Evolutionary conservation across 139 green algal species (phyloP).

Genomic region (Chlamydomonas sp.): DNA sequence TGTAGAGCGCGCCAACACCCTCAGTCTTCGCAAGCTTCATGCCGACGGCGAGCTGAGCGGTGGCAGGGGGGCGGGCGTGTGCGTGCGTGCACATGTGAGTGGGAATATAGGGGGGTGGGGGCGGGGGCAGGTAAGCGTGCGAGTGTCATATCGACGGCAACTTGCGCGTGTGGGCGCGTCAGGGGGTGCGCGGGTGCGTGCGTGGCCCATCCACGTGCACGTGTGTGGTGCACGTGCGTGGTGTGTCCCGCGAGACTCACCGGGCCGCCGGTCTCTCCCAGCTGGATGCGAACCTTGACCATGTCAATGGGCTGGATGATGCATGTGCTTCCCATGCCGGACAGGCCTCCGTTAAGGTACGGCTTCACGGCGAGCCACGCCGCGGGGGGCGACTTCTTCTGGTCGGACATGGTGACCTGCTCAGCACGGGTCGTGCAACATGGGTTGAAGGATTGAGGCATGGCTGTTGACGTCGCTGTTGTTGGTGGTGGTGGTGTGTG

Average conservation of each 20-base stretch:
- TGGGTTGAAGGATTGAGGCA: too few relatives aligned
- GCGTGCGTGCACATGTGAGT: too few relatives aligned
- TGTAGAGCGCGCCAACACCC: conserved; percentile 83
- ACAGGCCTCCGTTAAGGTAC: conserved; percentile 92
- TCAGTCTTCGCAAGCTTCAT: conserved; percentile 57
- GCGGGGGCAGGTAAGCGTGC: too few relatives aligned
- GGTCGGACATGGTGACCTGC: not conserved
- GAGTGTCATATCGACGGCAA: too few relatives aligned
- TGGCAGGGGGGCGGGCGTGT: not conserved
- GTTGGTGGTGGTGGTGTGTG: too few relatives aligned
- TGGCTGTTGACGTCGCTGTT: too few relatives aligned
- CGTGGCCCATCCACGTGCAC: not conserved
- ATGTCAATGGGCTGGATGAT: conserved; percentile 96
- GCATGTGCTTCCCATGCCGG: conserved; percentile 82
- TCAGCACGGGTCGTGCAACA: too few relatives aligned
- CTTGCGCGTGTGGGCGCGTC: not conserved
- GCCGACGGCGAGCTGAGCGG: conserved; percentile 59
- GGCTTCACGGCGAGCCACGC: conserved; percentile 87
- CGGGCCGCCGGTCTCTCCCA: conserved; percentile 80
- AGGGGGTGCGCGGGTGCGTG: not conserved
- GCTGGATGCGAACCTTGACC: conserved; percentile 94
- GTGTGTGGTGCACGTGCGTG: not conserved
- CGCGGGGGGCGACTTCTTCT: conserved; percentile 10
- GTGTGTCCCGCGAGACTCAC: conserved; percentile 45
- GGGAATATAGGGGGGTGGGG: too few relatives aligned